A percentile compares a stretch with the other conserved stretches of the same genome.
These are phyloP conservation scores for bread wheat (Triticum aestivum) DNA, from an alignment of 176 grass and related monocot genomes.

Conservation along the genomic window IWGSC_CS_RefSeq_v2.1 NC_057800.1:637394325-637394824, in stretches of 20 bases:
- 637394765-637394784: no score
- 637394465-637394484: conserved; percentile 24
- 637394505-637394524: not conserved
- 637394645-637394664: not conserved
- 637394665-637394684: not conserved
- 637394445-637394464: not conserved
- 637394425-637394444: not conserved
- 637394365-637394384: not conserved
- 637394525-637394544: not conserved
- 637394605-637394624: not conserved
- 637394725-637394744: not conserved
- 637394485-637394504: not conserved
- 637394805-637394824: no score
- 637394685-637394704: not conserved
- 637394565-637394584: not conserved
- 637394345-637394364: not conserved
- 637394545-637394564: not conserved
- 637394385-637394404: conserved; percentile 36
- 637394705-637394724: not conserved
- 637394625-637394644: no score
- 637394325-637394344: no score
- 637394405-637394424: conserved; percentile 18
- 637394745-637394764: not conserved
- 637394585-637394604: not conserved
- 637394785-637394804: no score